Evolutionary conservation across 2,329 filamentous ascomycete genomes (phyloP), one percentile per base, ranked within the genome.

Genomic region (Chaetomium strumarium): DNA sequence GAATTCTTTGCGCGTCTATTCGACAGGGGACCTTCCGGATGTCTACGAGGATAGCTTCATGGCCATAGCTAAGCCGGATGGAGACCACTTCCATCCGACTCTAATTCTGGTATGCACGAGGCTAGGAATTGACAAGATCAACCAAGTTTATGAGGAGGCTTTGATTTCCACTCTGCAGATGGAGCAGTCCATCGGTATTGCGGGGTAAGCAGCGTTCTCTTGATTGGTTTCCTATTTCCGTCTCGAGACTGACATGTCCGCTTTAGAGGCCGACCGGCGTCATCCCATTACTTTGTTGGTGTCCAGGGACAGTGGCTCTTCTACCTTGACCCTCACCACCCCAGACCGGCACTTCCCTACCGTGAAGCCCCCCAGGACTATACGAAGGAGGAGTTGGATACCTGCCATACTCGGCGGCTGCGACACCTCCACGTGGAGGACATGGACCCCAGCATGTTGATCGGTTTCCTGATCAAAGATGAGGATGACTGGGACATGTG

Each of bases 371-470:
- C 75, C 1, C 68, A 72, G 7, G 70, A 81, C 1, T 89, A 90
- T 63, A 83, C 83, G 0, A 64, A 74, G 8, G 85, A 88, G 61
- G 90, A 97, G 53, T 67, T 96, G 14, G 80, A 85, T 51, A 86
- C 86, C 1, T 96, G 90, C 64, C 92, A 99, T 67, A 97, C 91
- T 0, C 81, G 88, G 46, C 84, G 92, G 44, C 72, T 99, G 16
- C 83, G 92, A 36, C 81, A 87, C 51, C 77, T 99, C 30, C 85
- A 93, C 60, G 79, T 99, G 45, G 83, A 84, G 54, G 91, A 97
- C 65, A 93, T 99, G 88, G 93, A 99, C 63, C 93, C 93, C 0
- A 96, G 90, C 64, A 99, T 99, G 93, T 73, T 99, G 39, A 88
- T 99, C 59, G 92, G 90, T 5, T 97, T 97, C 64, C 72, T 99